A percentile compares a stretch with the other conserved stretches of the same genome.
phyloP scores from a whole-genome alignment of 192 early-diverging fungal genomes.

The Coemansia sp. region DNA sequence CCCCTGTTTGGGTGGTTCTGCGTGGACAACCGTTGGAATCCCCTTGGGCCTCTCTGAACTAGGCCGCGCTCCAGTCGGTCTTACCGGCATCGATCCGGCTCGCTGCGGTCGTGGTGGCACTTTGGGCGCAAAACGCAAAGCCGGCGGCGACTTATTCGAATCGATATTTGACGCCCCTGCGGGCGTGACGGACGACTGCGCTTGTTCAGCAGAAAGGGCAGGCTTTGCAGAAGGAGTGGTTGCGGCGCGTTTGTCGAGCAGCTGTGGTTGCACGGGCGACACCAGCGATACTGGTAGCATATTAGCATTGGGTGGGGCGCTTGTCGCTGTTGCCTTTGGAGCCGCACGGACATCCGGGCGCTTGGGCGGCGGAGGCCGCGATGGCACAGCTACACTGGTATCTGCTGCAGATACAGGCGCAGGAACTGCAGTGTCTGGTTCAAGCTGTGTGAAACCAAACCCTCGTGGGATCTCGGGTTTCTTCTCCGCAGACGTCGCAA shows the following conservation, averaged over 20 bases:
- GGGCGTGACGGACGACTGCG: background rate
- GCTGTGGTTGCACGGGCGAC: background rate
- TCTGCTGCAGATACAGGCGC: background rate
- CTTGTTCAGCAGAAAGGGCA: background rate
- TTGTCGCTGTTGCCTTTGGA: background rate
- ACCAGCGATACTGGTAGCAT: constrained; percentile 30
- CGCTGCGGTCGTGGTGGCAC: background rate
- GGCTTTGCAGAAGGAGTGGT: background rate
- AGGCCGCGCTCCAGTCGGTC: background rate
- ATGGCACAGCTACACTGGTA: background rate
- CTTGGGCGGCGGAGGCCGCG: background rate
- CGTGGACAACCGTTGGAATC: background rate
- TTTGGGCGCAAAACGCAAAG: background rate
- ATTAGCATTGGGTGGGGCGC: background rate
- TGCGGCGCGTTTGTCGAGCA: background rate
- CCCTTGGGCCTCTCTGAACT: background rate
- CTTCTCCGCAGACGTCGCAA: background rate
- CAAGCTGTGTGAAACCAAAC: background rate
- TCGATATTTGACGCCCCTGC: background rate
- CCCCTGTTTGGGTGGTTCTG: background rate
- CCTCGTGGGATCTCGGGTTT: background rate
- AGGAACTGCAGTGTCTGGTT: background rate
- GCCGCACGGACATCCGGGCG: background rate
- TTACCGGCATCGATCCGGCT: background rate
- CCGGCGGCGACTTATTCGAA: background rate